A percentile compares a stretch with the other conserved stretches of the same genome.
phyloP scores from a whole-genome alignment of 495 filamentous ascomycete species.

The Delitschia confertaspora region DNA sequence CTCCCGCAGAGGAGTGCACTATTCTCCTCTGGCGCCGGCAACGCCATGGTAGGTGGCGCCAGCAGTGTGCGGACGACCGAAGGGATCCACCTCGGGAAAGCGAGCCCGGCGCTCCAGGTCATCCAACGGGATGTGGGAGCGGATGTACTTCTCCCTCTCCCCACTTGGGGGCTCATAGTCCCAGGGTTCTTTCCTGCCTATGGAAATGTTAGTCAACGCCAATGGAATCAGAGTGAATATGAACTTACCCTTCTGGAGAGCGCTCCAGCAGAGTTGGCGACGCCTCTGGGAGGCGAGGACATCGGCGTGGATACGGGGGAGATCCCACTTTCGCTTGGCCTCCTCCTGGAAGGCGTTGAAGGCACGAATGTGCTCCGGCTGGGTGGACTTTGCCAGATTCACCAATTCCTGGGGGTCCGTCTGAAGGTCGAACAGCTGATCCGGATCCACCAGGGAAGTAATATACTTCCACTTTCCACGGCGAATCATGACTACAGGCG shows the following conservation, averaged over 20 bases:
- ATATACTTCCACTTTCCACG: conserved; percentile 76
- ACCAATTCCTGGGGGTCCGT: conserved; percentile 63
- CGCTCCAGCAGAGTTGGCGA: conserved; percentile 62
- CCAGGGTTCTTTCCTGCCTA: conserved; percentile 42
- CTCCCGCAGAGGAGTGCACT: too few species aligned
- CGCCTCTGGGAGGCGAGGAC: conserved; percentile 65
- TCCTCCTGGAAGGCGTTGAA: conserved; percentile 58
- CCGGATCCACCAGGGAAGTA: conserved; percentile 68
- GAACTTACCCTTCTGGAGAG: conserved; percentile 60
- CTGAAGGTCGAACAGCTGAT: conserved; percentile 67
- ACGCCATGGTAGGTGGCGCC: conserved; percentile 19
- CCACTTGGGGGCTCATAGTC: conserved; percentile 69
- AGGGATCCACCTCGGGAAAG: conserved; percentile 55
- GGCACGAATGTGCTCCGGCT: conserved; percentile 39
- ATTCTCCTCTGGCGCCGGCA: conserved; percentile 22
- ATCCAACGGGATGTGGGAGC: conserved; percentile 58
- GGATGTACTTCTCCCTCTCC: conserved; percentile 63
- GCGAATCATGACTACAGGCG: conserved; percentile 84
- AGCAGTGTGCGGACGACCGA: conserved; percentile 39
- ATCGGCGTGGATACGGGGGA: conserved; percentile 57
- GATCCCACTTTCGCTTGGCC: conserved; percentile 60
- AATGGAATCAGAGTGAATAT: conserved; percentile 29
- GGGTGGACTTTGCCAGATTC: conserved; percentile 53
- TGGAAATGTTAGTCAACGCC: background rate
- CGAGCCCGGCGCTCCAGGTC: conserved; percentile 58